phyloP scores from a whole-genome alignment of 1,139 yeast species.

The Scheffersomyces segobiensis region DNA sequence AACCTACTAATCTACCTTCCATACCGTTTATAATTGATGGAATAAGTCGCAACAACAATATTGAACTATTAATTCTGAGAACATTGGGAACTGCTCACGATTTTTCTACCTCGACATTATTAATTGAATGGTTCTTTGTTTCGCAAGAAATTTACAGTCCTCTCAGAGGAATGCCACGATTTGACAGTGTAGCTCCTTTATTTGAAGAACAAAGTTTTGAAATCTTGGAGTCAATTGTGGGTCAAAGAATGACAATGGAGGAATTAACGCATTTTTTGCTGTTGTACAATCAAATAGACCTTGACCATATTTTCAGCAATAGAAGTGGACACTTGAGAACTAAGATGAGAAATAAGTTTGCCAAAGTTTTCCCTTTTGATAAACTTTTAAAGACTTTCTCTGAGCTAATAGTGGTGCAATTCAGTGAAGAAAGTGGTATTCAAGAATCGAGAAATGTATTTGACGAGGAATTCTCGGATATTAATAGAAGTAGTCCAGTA shows the following conservation, averaged over 20 bases:
- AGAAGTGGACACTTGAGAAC: not conserved
- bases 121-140: not conserved
- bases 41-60: constrained; percentile 5
- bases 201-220: not conserved
- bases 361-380: not conserved
- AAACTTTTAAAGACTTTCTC: not conserved
- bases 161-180: not conserved
- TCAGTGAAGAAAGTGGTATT: not conserved
- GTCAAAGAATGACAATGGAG: not conserved
- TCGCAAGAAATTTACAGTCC: not conserved
- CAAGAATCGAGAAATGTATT: not conserved
- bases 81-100: constrained; percentile 5
- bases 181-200: not conserved
- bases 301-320: not conserved
- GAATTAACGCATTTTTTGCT: not conserved
- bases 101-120: not conserved
- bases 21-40: constrained; percentile 2
- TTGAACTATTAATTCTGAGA: constrained; percentile 7
- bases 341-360: not conserved
- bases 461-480: not conserved
- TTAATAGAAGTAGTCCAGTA: not conserved
- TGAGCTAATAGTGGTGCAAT: not conserved
- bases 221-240: not conserved
- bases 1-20: not conserved
- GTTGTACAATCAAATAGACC: not conserved